A percentile compares a stretch with the other conserved stretches of the same genome.
Conservation (phyloP, 176 grass and related monocot genomes). For the Carex pumila region DNA sequence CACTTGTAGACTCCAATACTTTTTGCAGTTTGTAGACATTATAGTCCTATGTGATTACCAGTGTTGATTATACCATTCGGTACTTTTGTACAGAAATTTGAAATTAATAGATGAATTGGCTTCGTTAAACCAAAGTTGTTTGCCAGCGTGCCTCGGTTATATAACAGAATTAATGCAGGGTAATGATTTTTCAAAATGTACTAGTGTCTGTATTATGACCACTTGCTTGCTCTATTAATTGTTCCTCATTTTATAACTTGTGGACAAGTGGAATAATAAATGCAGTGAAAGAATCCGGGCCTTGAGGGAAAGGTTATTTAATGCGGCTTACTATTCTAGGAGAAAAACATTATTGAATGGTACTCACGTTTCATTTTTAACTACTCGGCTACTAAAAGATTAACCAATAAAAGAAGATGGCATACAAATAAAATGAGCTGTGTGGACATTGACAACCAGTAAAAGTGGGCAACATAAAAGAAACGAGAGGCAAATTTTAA, state of each 20-base stretch:
- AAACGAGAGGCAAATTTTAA: background rate
- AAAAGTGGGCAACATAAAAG: background rate
- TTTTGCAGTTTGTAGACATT: background rate
- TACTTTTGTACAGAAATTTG: constrained; percentile 44
- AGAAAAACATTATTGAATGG: constrained; percentile 17
- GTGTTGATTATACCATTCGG: constrained; percentile 13
- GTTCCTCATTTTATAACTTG: background rate
- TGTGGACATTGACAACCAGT: too few relatives aligned
- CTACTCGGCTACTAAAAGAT: background rate
- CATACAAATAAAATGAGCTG: too few relatives aligned
- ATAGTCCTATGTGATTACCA: constrained; percentile 2
- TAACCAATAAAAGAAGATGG: background rate
- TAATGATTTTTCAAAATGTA: constrained; percentile 25
- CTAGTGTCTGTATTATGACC: background rate
- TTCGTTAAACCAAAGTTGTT: too few relatives aligned
- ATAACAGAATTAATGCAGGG: constrained; percentile 75
- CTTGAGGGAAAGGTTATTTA: constrained; percentile 38
- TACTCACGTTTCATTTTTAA: background rate
- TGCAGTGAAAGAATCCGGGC: constrained; percentile 66
- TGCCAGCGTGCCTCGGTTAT: constrained; percentile 38
- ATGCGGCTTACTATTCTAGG: constrained; percentile 45
- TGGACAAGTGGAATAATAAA: constrained; percentile 46
- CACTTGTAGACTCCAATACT: background rate
- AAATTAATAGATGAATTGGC: too few relatives aligned
- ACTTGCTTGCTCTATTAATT: background rate